Percentiles rank a stretch among this genome's conserved stretches.
Conservation (phyloP, 2,329 filamentous ascomycete genomes). For the Aspergillus ibericus region DNA sequence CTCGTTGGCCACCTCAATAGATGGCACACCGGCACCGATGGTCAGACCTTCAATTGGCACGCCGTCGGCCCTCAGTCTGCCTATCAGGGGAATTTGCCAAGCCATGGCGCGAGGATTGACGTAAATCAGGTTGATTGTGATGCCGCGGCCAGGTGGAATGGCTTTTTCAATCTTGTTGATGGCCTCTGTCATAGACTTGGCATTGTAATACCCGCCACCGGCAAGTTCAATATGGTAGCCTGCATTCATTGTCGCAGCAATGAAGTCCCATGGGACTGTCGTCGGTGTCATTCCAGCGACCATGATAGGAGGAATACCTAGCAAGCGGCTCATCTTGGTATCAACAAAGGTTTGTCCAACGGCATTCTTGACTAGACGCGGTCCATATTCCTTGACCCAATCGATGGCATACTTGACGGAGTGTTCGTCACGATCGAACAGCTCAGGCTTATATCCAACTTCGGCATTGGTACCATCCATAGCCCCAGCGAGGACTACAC, state of each 20-base stretch:
- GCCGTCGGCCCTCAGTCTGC: slow-evolving; percentile 76
- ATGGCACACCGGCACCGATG: slow-evolving; percentile 88
- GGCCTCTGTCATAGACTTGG: slow-evolving; percentile 78
- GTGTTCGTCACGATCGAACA: slow-evolving; percentile 95
- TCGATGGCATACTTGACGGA: slow-evolving; percentile 93
- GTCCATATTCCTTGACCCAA: slow-evolving; percentile 97
- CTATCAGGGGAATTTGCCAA: slow-evolving; percentile 87
- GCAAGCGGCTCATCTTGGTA: slow-evolving; percentile 88
- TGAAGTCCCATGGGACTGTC: slow-evolving; percentile 88
- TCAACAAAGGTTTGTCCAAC: slow-evolving; percentile 89
- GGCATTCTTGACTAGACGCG: slow-evolving; percentile 86
- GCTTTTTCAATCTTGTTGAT: slow-evolving; percentile 80
- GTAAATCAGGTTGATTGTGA: slow-evolving; percentile 87
- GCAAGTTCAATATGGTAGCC: slow-evolving; percentile 92
- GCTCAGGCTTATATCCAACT: slow-evolving; percentile 95
- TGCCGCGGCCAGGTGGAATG: slow-evolving; percentile 82
- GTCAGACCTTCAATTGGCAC: slow-evolving; percentile 89
- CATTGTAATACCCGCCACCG: slow-evolving; percentile 85
- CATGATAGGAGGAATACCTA: slow-evolving; percentile 81
- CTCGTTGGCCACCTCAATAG: slow-evolving; percentile 87
- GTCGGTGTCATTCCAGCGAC: slow-evolving; percentile 90
- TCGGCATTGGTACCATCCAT: slow-evolving; percentile 86
- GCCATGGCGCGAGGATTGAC: slow-evolving; percentile 85
- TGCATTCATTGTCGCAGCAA: slow-evolving; percentile 88
- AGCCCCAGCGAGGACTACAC: slow-evolving; percentile 91